phyloP scores from a whole-genome alignment of 768 basidiomycete species.

The Tylopilus cervinicoccineus region DNA sequence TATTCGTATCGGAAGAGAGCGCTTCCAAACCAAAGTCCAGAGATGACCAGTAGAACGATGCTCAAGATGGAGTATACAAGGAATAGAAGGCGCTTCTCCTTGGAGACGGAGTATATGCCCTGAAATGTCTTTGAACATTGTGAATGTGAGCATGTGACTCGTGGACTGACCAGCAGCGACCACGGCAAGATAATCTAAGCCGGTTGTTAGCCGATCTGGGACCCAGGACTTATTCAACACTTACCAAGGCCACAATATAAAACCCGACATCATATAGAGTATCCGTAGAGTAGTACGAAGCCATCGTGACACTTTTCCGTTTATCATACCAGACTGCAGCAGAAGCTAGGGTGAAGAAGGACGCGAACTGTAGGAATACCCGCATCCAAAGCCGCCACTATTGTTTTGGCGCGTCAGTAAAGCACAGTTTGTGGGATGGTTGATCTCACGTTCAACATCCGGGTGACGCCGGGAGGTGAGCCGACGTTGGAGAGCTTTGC shows the following conservation, averaged over 20 bases:
- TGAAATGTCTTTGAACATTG: conserved; percentile 18
- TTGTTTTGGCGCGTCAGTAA: background rate
- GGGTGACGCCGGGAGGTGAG: conserved; percentile 39
- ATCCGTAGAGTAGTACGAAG: conserved; percentile 30
- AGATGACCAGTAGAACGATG: conserved; percentile 35
- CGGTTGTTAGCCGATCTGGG: background rate
- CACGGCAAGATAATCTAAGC: conserved; percentile 43
- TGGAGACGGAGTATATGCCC: conserved; percentile 49
- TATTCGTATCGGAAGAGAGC: conserved; percentile 35
- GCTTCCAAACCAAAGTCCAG: conserved; percentile 41
- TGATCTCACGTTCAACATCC: conserved; percentile 43
- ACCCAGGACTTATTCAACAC: conserved; percentile 10
- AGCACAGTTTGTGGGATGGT: background rate
- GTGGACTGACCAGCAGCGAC: conserved; percentile 38
- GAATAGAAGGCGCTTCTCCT: conserved; percentile 40
- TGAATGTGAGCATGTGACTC: background rate
- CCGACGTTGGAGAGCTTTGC: conserved; percentile 49
- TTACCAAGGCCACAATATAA: conserved; percentile 37
- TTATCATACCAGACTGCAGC: conserved; percentile 49
- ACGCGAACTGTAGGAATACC: conserved; percentile 43
- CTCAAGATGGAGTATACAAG: conserved; percentile 38
- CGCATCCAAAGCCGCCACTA: conserved; percentile 49
- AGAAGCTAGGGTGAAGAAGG: conserved; percentile 47
- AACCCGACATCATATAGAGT: conserved; percentile 41
- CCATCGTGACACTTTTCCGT: conserved; percentile 35